These are phyloP conservation scores for Sistotremastrum niveocremeum DNA, from an alignment of 768 basidiomycete genomes.

Conservation along the genomic window DNA sequence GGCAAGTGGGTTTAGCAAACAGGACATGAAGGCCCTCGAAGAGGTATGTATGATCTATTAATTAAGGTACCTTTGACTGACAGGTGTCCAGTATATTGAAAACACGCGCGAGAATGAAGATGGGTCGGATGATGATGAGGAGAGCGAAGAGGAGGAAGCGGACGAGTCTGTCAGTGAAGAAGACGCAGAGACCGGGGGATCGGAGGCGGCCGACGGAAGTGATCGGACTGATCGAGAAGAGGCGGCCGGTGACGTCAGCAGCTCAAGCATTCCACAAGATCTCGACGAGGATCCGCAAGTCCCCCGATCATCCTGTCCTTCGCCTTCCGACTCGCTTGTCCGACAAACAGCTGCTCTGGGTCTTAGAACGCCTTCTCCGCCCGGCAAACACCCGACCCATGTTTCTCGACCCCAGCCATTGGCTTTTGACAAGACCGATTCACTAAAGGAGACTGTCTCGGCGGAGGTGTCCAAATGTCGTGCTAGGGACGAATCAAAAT, in stretches of 20 bases:
- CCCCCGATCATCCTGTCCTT: slow-evolving; percentile 34
- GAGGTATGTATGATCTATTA: slow-evolving; percentile 40
- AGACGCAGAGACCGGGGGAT: neutral
- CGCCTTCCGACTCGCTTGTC: slow-evolving; percentile 27
- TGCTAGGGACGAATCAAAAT: slow-evolving; percentile 53
- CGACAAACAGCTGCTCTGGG: slow-evolving; percentile 29
- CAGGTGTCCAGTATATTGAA: slow-evolving; percentile 50
- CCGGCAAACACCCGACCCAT: neutral
- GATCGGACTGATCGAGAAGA: slow-evolving; percentile 12
- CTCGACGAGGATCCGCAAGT: slow-evolving; percentile 30
- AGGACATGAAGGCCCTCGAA: slow-evolving; percentile 70
- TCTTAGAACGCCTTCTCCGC: slow-evolving; percentile 8
- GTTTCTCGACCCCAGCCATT: too few relatives aligned
- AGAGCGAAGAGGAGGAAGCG: slow-evolving; percentile 25
- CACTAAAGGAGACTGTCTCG: slow-evolving; percentile 44
- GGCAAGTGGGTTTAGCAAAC: slow-evolving; percentile 85
- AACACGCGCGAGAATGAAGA: slow-evolving; percentile 25
- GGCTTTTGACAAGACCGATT: neutral
- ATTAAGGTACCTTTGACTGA: slow-evolving; percentile 4
- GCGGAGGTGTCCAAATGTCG: slow-evolving; percentile 46
- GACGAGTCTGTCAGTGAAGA: slow-evolving; percentile 9
- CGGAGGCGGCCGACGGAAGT: neutral
- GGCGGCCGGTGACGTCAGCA: slow-evolving; percentile 17
- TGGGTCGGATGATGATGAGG: slow-evolving; percentile 17
- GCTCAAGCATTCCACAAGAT: slow-evolving; percentile 18